Evolutionary conservation across 805 yeast species (phyloP).

Genomic region (Pachysolen tannophilus): DNA sequence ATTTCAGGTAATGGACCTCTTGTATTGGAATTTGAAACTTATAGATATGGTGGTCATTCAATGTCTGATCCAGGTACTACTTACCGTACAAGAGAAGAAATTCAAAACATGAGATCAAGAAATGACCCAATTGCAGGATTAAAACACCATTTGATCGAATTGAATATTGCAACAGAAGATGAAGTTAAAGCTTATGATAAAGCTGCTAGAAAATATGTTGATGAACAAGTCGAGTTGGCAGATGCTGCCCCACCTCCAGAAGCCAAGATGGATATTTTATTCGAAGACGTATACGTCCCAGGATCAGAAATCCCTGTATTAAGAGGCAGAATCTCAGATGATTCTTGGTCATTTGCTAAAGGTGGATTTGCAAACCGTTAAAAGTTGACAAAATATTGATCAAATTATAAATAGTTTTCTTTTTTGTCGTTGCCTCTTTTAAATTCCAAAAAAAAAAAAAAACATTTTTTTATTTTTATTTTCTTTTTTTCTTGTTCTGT

Average conservation of each 20-base stretch:
- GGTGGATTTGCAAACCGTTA: slow-evolving; percentile 31
- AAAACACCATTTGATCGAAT: slow-evolving; percentile 77
- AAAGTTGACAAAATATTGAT: slow-evolving; percentile 5
- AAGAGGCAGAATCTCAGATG: slow-evolving; percentile 96
- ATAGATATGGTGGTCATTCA: slow-evolving; percentile 99
- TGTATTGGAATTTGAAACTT: slow-evolving; percentile 94
- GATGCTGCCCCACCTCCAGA: slow-evolving; percentile 94
- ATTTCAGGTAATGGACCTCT: slow-evolving; percentile 91
- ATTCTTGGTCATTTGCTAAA: slow-evolving; percentile 61
- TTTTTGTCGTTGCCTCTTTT: neutral
- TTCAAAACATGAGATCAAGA: slow-evolving; percentile 98
- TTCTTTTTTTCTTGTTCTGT: too few relatives aligned
- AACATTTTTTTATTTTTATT: too few relatives aligned
- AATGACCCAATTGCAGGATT: slow-evolving; percentile 97
- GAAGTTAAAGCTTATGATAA: slow-evolving; percentile 93
- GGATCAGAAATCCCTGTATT: slow-evolving; percentile 88
- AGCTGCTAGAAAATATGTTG: slow-evolving; percentile 92
- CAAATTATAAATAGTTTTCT: neutral
- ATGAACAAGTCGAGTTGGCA: slow-evolving; percentile 89
- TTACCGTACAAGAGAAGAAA: slow-evolving; percentile 99
- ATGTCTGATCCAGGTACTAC: slow-evolving; percentile 99
- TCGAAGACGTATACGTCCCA: slow-evolving; percentile 93
- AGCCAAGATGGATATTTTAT: slow-evolving; percentile 87
- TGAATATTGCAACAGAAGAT: slow-evolving; percentile 83
- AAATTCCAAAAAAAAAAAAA: neutral